Evolutionary conservation across 805 yeast genomes (phyloP), one percentile per base, ranked within the genome.

Genomic region (Candida loeiensis): DNA sequence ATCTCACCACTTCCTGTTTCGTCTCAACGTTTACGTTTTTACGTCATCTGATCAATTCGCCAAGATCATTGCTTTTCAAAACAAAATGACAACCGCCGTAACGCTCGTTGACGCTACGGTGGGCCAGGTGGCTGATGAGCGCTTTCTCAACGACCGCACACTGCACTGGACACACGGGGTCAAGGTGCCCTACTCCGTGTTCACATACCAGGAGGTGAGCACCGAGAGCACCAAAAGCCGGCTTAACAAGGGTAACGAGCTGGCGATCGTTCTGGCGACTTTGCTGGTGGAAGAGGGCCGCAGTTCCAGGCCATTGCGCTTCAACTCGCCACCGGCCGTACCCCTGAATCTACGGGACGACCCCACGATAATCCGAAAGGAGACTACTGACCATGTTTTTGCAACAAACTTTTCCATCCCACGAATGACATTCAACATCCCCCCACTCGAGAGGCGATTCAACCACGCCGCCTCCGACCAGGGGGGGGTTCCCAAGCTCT

Each of bases 341-440:
- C n/a, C n/a, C n/a, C n/a, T n/a, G n/a, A n/a, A n/a, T n/a, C n/a
- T n/a, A n/a, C n/a, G n/a, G n/a, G 22, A 25, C 14, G 47, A 42
- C 36, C 31, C 27, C 22, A 36, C 38, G 5, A 31, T 41, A 5
- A 17, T 29, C 5, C 31, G 39, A 37, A 37, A 24, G 17, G 47
- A 45, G 25, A 36, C 39, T 19, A 40, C 34, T 30, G 21, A 25
- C 30, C 36, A 38, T 28, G 51, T 57, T 16, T 59, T 63, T 41
- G 48, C 66, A 3, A 63, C 64, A 3, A 55, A 55, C 41, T 54
- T 43, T 34, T 40, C 54, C 2, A 45, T 62, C 2, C 68, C 68
- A 4, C 47, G 50, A 34, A 33, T 54, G 6, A 40, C 56, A 1
- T 34, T 59, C 15, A 58, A 59, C 43, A 39, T 49, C 6, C 59